Percentiles rank a stretch among this genome's conserved stretches.
phyloP scores from a whole-genome alignment of 2,329 filamentous ascomycete species.

The Cladophialophora carrionii region DNA sequence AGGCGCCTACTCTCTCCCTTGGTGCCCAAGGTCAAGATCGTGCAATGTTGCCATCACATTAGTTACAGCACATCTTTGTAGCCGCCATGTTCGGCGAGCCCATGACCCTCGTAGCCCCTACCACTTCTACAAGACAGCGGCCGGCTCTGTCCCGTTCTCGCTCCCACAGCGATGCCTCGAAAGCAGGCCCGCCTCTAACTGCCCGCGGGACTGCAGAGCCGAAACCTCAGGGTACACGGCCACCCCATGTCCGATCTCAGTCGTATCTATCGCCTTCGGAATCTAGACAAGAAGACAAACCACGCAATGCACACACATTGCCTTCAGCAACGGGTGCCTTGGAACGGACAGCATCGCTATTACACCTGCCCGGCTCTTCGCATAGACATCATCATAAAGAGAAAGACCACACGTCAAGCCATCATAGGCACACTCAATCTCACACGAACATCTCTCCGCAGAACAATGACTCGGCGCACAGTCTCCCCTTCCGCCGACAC shows the following conservation, averaged over 20 bases:
- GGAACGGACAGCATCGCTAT: constrained; percentile 28
- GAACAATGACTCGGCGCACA: constrained; percentile 13
- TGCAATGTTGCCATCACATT: not conserved
- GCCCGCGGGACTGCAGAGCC: constrained; percentile 11
- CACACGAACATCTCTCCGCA: constrained; percentile 17
- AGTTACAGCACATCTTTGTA: not conserved
- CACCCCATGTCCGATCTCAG: constrained; percentile 23
- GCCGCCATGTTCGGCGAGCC: constrained; percentile 5
- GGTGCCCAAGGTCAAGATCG: not conserved
- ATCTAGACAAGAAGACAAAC: constrained; percentile 24
- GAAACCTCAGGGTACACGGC: constrained; percentile 12
- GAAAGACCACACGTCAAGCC: constrained; percentile 7
- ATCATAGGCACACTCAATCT: constrained; percentile 23
- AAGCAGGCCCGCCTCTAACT: not conserved
- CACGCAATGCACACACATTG: constrained; percentile 19
- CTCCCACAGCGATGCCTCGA: constrained; percentile 22
- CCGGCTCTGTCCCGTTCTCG: constrained; percentile 22
- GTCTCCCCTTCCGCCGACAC: constrained; percentile 22
- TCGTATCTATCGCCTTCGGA: constrained; percentile 29
- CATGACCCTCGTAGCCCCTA: constrained; percentile 7
- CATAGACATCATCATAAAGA: constrained; percentile 26
- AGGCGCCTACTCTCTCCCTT: not conserved
- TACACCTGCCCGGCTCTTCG: constrained; percentile 31
- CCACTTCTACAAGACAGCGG: constrained; percentile 7
- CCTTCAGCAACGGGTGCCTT: constrained; percentile 17